Evolutionary conservation across 306 rosid genomes (phyloP).

Genomic region (Trifolium subterraneum): DNA sequence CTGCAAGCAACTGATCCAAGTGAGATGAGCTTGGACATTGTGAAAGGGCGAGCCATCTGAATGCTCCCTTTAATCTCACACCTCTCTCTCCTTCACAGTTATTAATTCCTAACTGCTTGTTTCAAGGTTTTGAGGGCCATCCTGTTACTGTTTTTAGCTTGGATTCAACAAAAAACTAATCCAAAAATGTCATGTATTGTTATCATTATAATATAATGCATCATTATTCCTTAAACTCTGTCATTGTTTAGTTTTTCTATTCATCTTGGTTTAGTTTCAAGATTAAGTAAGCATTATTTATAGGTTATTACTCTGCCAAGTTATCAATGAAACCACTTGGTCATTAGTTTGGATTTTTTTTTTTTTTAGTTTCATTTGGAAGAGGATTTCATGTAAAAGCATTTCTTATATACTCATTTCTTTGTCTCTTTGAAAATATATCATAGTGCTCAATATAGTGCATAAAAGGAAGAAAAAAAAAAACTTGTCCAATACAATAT

Average conservation of each 20-base stretch:
- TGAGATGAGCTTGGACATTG: constrained; percentile 92
- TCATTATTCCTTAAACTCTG: constrained; percentile 30
- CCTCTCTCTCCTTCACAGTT: constrained; percentile 43
- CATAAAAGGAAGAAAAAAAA: constrained; percentile 17
- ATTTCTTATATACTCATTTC: background rate
- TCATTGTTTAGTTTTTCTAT: constrained; percentile 31
- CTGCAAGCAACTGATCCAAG: constrained; percentile 97
- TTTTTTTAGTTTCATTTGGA: constrained; percentile 28
- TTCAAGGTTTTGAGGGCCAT: constrained; percentile 39
- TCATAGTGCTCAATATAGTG: constrained; percentile 20
- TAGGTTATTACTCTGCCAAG: constrained; percentile 36
- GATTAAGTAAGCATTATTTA: constrained; percentile 30
- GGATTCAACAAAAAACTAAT: constrained; percentile 43
- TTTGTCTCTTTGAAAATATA: background rate
- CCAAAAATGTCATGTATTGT: constrained; percentile 47
- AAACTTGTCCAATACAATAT: constrained; percentile 34
- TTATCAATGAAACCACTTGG: constrained; percentile 33
- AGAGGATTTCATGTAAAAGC: constrained; percentile 41
- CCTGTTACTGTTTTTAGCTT: constrained; percentile 38
- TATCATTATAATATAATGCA: constrained; percentile 9
- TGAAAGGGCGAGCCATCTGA: constrained; percentile 65
- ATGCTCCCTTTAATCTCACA: constrained; percentile 19
- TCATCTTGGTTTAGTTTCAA: constrained; percentile 32
- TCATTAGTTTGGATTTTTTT: background rate
- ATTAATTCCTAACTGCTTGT: constrained; percentile 39